These are phyloP conservation scores for Rhizopogon roseolus DNA, from an alignment of 768 basidiomycete genomes.

Conservation along the genomic window DNA sequence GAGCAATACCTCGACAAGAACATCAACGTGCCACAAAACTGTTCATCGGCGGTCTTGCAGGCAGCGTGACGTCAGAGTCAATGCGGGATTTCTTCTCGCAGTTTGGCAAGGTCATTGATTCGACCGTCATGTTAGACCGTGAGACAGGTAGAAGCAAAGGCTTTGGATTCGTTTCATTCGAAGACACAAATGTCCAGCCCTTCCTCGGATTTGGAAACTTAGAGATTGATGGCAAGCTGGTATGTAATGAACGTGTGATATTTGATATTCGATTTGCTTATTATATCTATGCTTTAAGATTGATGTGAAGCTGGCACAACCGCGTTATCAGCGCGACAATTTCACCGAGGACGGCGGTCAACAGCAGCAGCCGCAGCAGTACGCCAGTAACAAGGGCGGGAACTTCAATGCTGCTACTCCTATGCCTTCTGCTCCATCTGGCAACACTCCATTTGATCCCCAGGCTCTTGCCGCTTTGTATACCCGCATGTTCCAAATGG, in stretches of 20 bases:
- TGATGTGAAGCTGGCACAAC: slow-evolving; percentile 95
- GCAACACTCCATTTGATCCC: slow-evolving; percentile 78
- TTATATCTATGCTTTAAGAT: slow-evolving; percentile 48
- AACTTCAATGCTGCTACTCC: slow-evolving; percentile 30
- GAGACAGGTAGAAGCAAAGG: slow-evolving; percentile 95
- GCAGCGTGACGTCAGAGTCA: slow-evolving; percentile 87
- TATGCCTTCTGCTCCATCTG: slow-evolving; percentile 24
- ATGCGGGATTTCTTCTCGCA: slow-evolving; percentile 92
- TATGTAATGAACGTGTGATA: slow-evolving; percentile 34
- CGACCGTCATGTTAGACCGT: slow-evolving; percentile 97
- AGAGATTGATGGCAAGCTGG: slow-evolving; percentile 92
- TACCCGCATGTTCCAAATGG: slow-evolving; percentile 91
- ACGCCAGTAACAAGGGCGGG: slow-evolving; percentile 25
- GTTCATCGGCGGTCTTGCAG: slow-evolving; percentile 93
- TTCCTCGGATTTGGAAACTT: slow-evolving; percentile 86
- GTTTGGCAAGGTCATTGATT: slow-evolving; percentile 94
- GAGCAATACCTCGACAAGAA: slow-evolving; percentile 95
- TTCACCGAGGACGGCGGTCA: slow-evolving; percentile 41
- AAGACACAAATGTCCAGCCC: slow-evolving; percentile 84
- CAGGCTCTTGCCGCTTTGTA: slow-evolving; percentile 90
- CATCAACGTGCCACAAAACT: slow-evolving; percentile 91
- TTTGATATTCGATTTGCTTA: not conserved
- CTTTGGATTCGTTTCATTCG: slow-evolving; percentile 96
- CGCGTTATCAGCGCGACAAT: slow-evolving; percentile 74
- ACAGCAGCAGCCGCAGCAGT: slow-evolving; percentile 14